Evolutionary conservation across 495 filamentous ascomycete genomes (phyloP).

Genomic region (Friedmanniomyces simplex): DNA sequence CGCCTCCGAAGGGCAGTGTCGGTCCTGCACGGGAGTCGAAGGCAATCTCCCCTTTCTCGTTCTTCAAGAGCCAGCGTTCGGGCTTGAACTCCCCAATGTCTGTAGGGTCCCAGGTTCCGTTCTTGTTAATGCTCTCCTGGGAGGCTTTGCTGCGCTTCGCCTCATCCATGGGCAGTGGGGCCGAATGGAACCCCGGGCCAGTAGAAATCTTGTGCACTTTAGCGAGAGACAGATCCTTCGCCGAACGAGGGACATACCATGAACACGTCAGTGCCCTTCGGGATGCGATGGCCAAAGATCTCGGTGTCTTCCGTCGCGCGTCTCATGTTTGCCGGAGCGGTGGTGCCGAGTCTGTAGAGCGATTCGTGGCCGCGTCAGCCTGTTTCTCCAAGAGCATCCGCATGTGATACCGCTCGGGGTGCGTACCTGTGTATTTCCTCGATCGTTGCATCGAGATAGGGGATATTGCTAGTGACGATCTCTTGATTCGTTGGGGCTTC

Average conservation of each 20-base stretch:
- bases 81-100: constrained; percentile 5
- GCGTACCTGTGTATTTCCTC: constrained; percentile 5
- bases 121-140: background rate
- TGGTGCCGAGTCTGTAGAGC: background rate
- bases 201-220: background rate
- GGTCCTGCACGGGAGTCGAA: constrained; percentile 12
- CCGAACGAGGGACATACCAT: background rate
- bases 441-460: constrained; percentile 14
- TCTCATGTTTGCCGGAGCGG: background rate
- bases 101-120: background rate
- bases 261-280: constrained; percentile 15
- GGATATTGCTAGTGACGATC: constrained; percentile 1
- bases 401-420: background rate
- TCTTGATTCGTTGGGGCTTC: background rate
- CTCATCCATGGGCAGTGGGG: background rate
- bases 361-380: too few species aligned
- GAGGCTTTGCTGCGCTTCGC: background rate
- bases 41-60: background rate
- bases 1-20: constrained; percentile 3
- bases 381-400: too few species aligned
- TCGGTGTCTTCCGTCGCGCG: constrained; percentile 1
- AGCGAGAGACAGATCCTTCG: background rate
- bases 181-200: background rate
- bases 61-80: constrained; percentile 11
- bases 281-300: constrained; percentile 12